A percentile compares a stretch with the other conserved stretches of the same genome.
phyloP scores from a whole-genome alignment of 768 basidiomycete species.

The Russula abietina region DNA sequence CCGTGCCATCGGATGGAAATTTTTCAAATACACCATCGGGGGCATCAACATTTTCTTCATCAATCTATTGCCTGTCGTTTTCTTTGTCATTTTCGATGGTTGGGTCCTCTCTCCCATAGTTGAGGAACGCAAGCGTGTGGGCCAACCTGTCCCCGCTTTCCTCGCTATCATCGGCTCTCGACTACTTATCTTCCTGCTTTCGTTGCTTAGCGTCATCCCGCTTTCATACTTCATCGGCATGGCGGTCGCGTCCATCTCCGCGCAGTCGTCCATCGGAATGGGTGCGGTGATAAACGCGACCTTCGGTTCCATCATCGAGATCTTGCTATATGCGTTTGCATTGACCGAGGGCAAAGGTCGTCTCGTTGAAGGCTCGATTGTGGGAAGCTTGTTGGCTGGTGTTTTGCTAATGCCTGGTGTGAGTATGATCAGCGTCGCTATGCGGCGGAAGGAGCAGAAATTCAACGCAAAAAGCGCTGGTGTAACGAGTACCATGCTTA shows the following conservation, averaged over 20 bases:
- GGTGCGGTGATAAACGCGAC: slow-evolving; percentile 99
- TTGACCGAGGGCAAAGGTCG: slow-evolving; percentile 87
- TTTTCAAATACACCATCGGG: slow-evolving; percentile 98
- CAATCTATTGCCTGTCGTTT: slow-evolving; percentile 88
- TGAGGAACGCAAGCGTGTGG: slow-evolving; percentile 51
- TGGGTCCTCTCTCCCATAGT: slow-evolving; percentile 70
- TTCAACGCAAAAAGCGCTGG: slow-evolving; percentile 99
- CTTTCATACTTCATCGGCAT: slow-evolving; percentile 99
- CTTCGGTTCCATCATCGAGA: slow-evolving; percentile 97
- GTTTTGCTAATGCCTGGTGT: slow-evolving; percentile 95
- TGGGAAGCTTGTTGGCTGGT: slow-evolving; percentile 91
- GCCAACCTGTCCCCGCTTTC: slow-evolving; percentile 55
- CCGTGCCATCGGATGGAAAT: slow-evolving; percentile 80
- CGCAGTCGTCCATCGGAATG: slow-evolving; percentile 98
- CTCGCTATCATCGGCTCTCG: slow-evolving; percentile 66
- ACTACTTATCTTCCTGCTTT: slow-evolving; percentile 74
- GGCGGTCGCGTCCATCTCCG: slow-evolving; percentile 99
- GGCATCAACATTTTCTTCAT: slow-evolving; percentile 98
- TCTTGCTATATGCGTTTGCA: slow-evolving; percentile 87
- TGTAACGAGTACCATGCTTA: slow-evolving; percentile 98
- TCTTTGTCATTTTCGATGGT: slow-evolving; percentile 94
- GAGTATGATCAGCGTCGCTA: slow-evolving; percentile 89
- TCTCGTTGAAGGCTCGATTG: slow-evolving; percentile 94
- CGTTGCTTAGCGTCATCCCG: slow-evolving; percentile 89
- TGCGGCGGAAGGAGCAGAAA: slow-evolving; percentile 88